A percentile compares a stretch with the other conserved stretches of the same genome.
Conservation (phyloP, 768 basidiomycete genomes). For the Tremella fuciformis region DNA sequence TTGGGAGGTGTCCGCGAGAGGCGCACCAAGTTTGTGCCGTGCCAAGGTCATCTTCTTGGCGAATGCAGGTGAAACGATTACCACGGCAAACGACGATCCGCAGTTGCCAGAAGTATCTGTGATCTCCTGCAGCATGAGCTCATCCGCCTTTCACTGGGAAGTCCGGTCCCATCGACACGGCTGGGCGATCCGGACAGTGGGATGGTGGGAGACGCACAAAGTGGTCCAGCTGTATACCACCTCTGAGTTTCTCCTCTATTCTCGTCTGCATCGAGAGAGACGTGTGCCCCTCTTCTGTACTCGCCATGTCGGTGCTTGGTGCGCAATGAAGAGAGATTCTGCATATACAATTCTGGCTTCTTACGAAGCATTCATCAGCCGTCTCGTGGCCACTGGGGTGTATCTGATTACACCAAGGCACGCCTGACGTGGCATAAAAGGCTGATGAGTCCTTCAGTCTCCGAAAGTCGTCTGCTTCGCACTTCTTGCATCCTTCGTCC, state of each 20-base stretch:
- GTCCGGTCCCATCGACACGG: background rate
- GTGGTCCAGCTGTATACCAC: conserved; percentile 30
- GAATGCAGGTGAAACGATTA: conserved; percentile 47
- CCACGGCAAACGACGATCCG: conserved; percentile 47
- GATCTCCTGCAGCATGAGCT: conserved; percentile 37
- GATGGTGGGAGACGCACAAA: conserved; percentile 27
- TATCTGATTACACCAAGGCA: too few relatives aligned
- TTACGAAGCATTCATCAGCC: too few relatives aligned
- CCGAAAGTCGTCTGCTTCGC: too few relatives aligned
- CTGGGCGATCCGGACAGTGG: background rate
- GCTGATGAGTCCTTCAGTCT: too few relatives aligned
- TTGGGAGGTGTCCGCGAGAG: background rate
- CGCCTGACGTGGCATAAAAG: too few relatives aligned
- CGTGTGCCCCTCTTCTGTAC: background rate
- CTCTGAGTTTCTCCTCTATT: conserved; percentile 38
- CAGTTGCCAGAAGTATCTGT: conserved; percentile 51
- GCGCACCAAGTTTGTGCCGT: conserved; percentile 49
- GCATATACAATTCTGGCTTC: too few relatives aligned
- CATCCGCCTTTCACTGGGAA: background rate
- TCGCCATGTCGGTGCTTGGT: background rate
- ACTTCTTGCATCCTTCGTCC: too few relatives aligned
- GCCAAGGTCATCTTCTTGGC: conserved; percentile 47
- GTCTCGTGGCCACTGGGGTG: too few relatives aligned
- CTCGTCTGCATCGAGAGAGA: conserved; percentile 14
- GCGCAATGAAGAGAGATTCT: too few relatives aligned